Conservation (phyloP, 2,329 filamentous ascomycete species). For the Pleurostoma richardsiae region DNA sequence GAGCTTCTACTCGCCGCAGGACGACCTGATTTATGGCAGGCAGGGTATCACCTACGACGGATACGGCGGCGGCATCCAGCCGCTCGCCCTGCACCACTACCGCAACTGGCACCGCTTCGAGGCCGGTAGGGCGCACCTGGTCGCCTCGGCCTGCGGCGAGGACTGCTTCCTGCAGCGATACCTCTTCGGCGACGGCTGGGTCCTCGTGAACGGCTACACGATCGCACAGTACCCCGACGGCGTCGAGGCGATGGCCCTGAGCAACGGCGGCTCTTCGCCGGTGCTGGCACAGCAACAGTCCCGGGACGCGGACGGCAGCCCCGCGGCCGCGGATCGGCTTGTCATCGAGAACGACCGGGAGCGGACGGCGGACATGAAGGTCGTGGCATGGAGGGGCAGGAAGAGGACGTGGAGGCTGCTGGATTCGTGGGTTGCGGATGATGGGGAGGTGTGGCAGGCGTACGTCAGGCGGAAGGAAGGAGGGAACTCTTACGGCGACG, state of each 20-base stretch:
- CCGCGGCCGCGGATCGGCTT: conserved; percentile 9
- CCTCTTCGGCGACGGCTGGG: conserved; percentile 36
- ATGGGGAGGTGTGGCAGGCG: conserved; percentile 39
- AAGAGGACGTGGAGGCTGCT: conserved; percentile 34
- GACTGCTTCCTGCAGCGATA: conserved; percentile 52
- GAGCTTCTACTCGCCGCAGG: conserved; percentile 34
- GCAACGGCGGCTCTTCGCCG: background rate
- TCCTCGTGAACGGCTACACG: conserved; percentile 57
- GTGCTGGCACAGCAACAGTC: background rate
- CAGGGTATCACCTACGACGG: conserved; percentile 50
- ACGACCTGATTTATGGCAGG: conserved; percentile 26
- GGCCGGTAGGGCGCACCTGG: conserved; percentile 42
- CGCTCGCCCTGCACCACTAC: conserved; percentile 58
- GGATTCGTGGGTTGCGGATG: conserved; percentile 26
- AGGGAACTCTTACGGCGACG: conserved; percentile 9
- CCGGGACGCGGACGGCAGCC: background rate
- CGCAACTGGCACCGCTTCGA: conserved; percentile 53
- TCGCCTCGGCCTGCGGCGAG: conserved; percentile 50
- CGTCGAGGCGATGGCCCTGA: conserved; percentile 18
- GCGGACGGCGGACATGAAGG: conserved; percentile 17
- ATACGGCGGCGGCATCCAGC: conserved; percentile 46
- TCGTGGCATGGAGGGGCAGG: conserved; percentile 27
- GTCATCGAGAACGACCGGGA: conserved; percentile 24
- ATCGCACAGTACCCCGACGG: conserved; percentile 41
- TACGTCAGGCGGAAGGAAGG: conserved; percentile 29